Evolutionary conservation across 176 grass and related monocot genomes (phyloP), one percentile per base, ranked within the genome.

Genomic region (Echinochloa phyllopogon): DNA sequence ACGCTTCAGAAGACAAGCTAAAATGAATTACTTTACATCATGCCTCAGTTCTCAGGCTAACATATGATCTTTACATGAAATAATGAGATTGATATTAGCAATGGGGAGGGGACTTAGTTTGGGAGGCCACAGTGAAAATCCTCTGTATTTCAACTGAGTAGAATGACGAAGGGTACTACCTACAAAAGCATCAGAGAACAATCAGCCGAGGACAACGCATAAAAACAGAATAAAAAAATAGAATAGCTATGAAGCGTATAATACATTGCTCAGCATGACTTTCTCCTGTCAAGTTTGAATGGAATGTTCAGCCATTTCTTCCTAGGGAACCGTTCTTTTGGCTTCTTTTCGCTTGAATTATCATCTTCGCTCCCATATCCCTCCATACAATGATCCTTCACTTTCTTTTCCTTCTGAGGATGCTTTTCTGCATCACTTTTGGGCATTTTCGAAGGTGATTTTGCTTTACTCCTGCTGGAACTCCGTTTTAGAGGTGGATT

Each of bases 261-360:
- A 72, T 84, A 87, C 88, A 51, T 87, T 86, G 62, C 80, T 99
- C 86, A 99, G 62, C 94, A 96, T 6, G 97, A 55, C 86, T 91
- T 96, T 86, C 83, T 91, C 86, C 80, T 99, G 88, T 99, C 92
- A 84, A 99, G 62, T 87, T 99, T 99, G 90, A 99, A 78, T 69
- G 83, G 88, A 86, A 99, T 89, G 65, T 96, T 92, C 37, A 94
- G 86, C 97, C 97, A 99, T 88, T 86, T 96, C 82, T 92, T 94
- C 86, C 74, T 92, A 70, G 81, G 74, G 20, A 92, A 63, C 17
- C 78, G 88, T 36, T 89, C 84, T 78, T 89, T 91, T 17, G 85
- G 14, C 65, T 90, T 97, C 84, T 93, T 91, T 81, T 87, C 91
- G 12, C 66, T 86, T 25, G 82, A 82, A 60, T 55, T 60, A 18